phyloP scores from a whole-genome alignment of 257 asterid species.

The Petunia axillaris region DNA sequence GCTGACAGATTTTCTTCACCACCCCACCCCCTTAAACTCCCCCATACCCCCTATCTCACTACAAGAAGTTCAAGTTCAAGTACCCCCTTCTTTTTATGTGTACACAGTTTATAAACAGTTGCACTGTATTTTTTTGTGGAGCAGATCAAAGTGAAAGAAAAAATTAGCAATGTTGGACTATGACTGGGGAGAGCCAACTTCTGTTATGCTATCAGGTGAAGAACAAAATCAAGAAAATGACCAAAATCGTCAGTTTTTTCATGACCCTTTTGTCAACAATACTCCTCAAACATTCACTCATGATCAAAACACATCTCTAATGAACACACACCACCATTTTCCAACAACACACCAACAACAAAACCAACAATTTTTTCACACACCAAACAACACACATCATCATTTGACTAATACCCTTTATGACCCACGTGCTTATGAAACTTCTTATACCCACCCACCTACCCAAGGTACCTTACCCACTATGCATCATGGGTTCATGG shows the following conservation, averaged over 20 bases:
- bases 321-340: constrained; percentile 55
- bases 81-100: neutral
- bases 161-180: constrained; percentile 73
- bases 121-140: neutral
- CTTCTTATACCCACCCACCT: constrained; percentile 35
- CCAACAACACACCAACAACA: constrained; percentile 34
- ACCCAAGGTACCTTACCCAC: constrained; percentile 49
- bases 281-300: constrained; percentile 45
- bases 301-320: constrained; percentile 30
- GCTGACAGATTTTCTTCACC: constrained; percentile 65
- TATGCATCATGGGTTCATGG: constrained; percentile 68
- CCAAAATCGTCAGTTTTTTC: constrained; percentile 52
- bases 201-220: constrained; percentile 67
- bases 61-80: neutral
- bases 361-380: constrained; percentile 45
- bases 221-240: constrained; percentile 55
- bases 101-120: neutral
- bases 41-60: constrained; percentile 32
- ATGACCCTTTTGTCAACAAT: constrained; percentile 49
- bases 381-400: constrained; percentile 25
- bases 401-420: constrained; percentile 44
- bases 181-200: constrained; percentile 85
- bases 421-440: constrained; percentile 60
- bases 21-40: constrained; percentile 31
- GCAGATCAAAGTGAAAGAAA: neutral